Conservation (phyloP, 768 basidiomycete species). For the Chalciporus sphaerocephalus region DNA sequence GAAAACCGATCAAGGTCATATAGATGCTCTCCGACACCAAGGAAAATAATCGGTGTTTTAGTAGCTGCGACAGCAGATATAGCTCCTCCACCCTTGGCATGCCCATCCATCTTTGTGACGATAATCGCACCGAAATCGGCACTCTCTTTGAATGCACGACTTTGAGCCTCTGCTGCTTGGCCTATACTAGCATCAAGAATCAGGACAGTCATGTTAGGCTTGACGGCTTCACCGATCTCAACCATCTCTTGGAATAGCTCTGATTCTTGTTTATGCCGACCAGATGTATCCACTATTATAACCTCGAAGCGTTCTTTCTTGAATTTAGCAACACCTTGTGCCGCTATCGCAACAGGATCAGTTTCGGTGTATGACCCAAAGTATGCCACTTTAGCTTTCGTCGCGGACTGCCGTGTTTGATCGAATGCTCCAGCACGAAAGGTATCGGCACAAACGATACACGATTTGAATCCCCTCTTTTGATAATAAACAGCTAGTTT, state of each 20-base stretch:
- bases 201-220: constrained; percentile 94
- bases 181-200: constrained; percentile 98
- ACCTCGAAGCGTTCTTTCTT: constrained; percentile 98
- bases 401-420: constrained; percentile 97
- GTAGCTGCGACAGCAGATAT: constrained; percentile 99
- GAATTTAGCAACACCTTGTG: constrained; percentile 94
- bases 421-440: constrained; percentile 99
- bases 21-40: constrained; percentile 97
- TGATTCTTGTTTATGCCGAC: constrained; percentile 93
- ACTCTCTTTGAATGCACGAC: constrained; percentile 95
- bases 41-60: constrained; percentile 97
- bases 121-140: constrained; percentile 98
- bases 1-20: constrained; percentile 94
- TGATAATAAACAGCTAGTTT: constrained; percentile 98
- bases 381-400: constrained; percentile 98
- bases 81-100: constrained; percentile 97
- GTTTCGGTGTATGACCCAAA: constrained; percentile 99
- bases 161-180: constrained; percentile 96
- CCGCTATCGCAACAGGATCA: constrained; percentile 92
- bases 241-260: constrained; percentile 98
- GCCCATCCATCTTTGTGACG: constrained; percentile 99
- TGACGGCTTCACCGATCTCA: constrained; percentile 89
- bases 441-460: constrained; percentile 97
- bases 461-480: constrained; percentile 93
- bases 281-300: constrained; percentile 97